Conservation (phyloP, 306 rosid genomes). For the Medicago lupulina region DNA sequence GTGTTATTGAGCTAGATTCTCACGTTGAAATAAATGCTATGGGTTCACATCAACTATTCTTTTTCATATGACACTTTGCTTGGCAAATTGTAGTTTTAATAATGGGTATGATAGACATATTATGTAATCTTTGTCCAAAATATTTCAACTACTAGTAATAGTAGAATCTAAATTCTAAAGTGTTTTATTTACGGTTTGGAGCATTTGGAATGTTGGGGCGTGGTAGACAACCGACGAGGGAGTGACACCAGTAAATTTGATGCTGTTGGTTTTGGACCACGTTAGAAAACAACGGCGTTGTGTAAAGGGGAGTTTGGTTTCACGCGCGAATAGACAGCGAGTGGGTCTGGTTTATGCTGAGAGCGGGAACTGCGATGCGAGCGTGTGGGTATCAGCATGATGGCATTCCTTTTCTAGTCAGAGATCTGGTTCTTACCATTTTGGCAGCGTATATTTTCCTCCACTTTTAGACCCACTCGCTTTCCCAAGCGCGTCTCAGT, state of each 20-base stretch:
- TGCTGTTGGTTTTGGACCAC: slow-evolving; percentile 29
- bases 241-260: slow-evolving; percentile 34
- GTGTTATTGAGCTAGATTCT: slow-evolving; percentile 9
- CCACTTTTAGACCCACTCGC: slow-evolving; percentile 49
- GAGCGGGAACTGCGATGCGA: slow-evolving; percentile 51
- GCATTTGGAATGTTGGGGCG: slow-evolving; percentile 43
- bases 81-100: neutral
- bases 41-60: neutral
- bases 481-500: slow-evolving; percentile 38
- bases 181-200: neutral
- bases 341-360: slow-evolving; percentile 24
- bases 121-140: neutral
- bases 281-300: neutral
- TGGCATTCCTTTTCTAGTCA: slow-evolving; percentile 51
- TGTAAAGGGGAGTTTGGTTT: neutral
- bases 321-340: too few relatives aligned
- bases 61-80: neutral
- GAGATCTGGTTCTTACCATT: slow-evolving; percentile 47
- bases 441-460: slow-evolving; percentile 31
- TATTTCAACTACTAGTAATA: neutral
- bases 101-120: neutral
- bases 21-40: neutral
- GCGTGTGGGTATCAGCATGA: slow-evolving; percentile 64
- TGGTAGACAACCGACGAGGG: slow-evolving; percentile 31
- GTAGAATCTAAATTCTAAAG: neutral